phyloP scores from a whole-genome alignment of 768 basidiomycete species.

The Pleurotus citrinopileatus region DNA sequence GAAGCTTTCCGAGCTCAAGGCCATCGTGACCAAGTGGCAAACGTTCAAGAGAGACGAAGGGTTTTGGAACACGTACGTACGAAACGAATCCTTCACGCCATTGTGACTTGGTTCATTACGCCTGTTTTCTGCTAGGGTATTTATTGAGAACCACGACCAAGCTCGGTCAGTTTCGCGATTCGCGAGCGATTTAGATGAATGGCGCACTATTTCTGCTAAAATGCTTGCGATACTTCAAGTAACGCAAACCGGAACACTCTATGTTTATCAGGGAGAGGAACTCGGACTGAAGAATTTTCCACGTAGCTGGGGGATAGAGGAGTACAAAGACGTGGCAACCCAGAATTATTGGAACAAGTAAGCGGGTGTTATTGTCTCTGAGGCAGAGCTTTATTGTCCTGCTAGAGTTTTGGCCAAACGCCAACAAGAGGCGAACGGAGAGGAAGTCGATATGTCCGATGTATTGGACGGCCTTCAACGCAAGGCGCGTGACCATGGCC shows the following conservation, averaged over 20 bases:
- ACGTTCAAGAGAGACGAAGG: slow-evolving; percentile 51
- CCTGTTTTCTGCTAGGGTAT: slow-evolving; percentile 35
- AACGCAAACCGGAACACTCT: slow-evolving; percentile 64
- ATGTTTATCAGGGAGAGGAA: slow-evolving; percentile 76
- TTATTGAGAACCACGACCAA: slow-evolving; percentile 72
- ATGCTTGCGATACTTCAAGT: slow-evolving; percentile 60
- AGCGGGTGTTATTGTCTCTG: slow-evolving; percentile 13
- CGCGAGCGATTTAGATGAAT: slow-evolving; percentile 56
- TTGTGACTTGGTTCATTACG: neutral
- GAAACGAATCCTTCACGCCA: slow-evolving; percentile 10
- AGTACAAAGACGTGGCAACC: slow-evolving; percentile 69
- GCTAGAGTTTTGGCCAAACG: slow-evolving; percentile 39
- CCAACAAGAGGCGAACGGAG: slow-evolving; percentile 25
- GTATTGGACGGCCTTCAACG: slow-evolving; percentile 52
- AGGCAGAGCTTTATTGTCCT: neutral
- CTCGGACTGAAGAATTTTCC: slow-evolving; percentile 67
- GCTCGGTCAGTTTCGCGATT: slow-evolving; percentile 63
- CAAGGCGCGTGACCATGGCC: slow-evolving; percentile 70
- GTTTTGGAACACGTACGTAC: slow-evolving; percentile 63
- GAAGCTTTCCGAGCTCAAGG: slow-evolving; percentile 51
- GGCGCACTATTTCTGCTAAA: slow-evolving; percentile 60
- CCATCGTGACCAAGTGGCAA: slow-evolving; percentile 53
- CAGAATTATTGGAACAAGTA: slow-evolving; percentile 58
- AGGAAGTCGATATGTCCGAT: slow-evolving; percentile 59
- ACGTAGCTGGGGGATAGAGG: slow-evolving; percentile 60